Base-by-base conservation (phyloP, 352 stramenopile species). In the Lagenidium sp. region DNA sequence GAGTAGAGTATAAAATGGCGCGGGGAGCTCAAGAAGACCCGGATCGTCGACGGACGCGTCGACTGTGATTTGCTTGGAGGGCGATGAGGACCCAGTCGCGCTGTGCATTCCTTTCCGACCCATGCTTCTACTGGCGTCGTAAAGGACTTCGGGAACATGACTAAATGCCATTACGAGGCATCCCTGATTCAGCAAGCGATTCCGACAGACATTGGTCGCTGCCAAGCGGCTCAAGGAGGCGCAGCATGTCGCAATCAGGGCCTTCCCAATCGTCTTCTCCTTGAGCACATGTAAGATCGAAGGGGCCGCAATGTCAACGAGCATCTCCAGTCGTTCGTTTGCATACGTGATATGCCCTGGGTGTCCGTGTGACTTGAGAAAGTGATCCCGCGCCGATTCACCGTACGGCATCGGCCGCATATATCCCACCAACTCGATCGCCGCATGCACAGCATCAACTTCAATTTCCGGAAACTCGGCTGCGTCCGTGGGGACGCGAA, bases 1-100 rank as follows among this genome's bases (percentile, higher is more conserved):
- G 4, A 91, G 24, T 2, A 91, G 56, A 4, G 70, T 82, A 31
- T 76, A 88, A 3, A 91, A 44, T 36, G 78, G 65, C 6, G 70
- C 49, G 13, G 75, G 72, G 13, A 88, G 61, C n/a, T 65, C 55
- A 1, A 82, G 41, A 18, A 88, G 44, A 2, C 60, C 60, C 11
- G 68, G 42, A 35, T 79, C 56, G 34, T 83, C 62, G 2, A 65
- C 55, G 5, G 22, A 53, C 6, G 63, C 50, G 44, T 77, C 64
- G 16, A 60, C 36, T 12, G 53, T 13, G 41, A 55, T 46, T 10
- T 38, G 28, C 42, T 51, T 39, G 6, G 7, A 28, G 5, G 36
- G n/a, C 29, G 13, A 4, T 47, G 12, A 3, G 18, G 16, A 15
- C 35, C 34, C 49, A 32, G 15, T 51, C 41, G 25, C 29, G 16